phyloP scores from a whole-genome alignment of 2,329 filamentous ascomycete species.

The Penicillium sp. region DNA sequence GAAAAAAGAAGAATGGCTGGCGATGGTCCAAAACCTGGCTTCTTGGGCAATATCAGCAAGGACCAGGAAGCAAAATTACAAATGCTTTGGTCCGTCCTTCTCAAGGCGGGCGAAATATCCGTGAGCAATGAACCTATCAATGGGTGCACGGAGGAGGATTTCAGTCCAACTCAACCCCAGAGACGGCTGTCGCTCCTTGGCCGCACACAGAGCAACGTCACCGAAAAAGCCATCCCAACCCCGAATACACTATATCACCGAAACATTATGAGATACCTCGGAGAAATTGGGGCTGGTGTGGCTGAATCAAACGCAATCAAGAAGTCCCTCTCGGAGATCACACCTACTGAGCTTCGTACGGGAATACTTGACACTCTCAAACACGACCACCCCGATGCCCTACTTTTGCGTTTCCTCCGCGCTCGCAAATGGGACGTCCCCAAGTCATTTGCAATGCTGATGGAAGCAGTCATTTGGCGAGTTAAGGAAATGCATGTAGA shows the following conservation, averaged over 20 bases:
- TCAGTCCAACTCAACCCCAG: constrained; percentile 24
- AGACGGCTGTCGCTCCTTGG: constrained; percentile 34
- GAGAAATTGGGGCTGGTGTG: constrained; percentile 14
- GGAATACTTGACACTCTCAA: constrained; percentile 87
- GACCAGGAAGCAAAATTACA: constrained; percentile 81
- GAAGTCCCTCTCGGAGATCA: constrained; percentile 63
- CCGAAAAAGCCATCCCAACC: constrained; percentile 71
- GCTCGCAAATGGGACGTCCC: constrained; percentile 89
- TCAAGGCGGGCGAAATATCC: constrained; percentile 62
- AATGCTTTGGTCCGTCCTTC: constrained; percentile 69
- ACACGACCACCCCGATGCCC: constrained; percentile 79
- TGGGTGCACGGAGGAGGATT: constrained; percentile 43
- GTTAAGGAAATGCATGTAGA: constrained; percentile 73
- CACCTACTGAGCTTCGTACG: constrained; percentile 64
- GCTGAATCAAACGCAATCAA: constrained; percentile 66
- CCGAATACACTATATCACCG: constrained; percentile 14
- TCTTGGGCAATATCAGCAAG: constrained; percentile 71
- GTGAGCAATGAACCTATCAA: constrained; percentile 29
- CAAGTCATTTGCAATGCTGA: constrained; percentile 80
- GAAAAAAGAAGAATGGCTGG: constrained; percentile 12
- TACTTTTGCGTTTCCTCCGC: constrained; percentile 69
- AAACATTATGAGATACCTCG: constrained; percentile 17
- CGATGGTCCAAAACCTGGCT: constrained; percentile 42
- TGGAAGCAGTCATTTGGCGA: constrained; percentile 85
- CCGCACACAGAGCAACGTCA: constrained; percentile 29